Evolutionary conservation across 2,329 filamentous ascomycete genomes (phyloP).

Genomic region (Aspergillus hiratsukae): DNA sequence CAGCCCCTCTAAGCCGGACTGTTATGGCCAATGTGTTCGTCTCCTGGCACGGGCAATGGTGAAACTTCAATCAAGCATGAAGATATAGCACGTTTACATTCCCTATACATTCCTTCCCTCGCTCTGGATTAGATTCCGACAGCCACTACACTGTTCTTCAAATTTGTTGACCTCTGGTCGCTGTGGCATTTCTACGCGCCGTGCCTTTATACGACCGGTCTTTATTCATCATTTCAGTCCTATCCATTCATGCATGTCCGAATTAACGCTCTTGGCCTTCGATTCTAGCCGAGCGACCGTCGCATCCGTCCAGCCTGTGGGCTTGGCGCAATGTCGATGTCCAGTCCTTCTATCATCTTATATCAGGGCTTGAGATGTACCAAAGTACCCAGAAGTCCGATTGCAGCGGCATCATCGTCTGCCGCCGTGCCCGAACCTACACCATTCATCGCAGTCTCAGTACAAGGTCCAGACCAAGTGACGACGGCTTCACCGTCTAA

Average conservation of each 20-base stretch:
- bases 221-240: neutral
- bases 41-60: neutral
- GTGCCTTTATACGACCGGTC: neutral
- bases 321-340: constrained; percentile 25
- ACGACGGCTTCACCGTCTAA: constrained; percentile 2
- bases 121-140: neutral
- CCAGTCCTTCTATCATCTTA: constrained; percentile 19
- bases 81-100: neutral
- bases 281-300: constrained; percentile 1
- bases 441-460: neutral
- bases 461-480: constrained; percentile 1
- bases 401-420: neutral
- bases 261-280: neutral
- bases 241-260: neutral
- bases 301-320: constrained; percentile 10
- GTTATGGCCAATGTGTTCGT: constrained; percentile 10
- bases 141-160: neutral
- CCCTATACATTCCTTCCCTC: neutral
- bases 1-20: constrained; percentile 10
- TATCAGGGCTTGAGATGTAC: constrained; percentile 23
- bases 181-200: neutral
- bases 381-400: constrained; percentile 17
- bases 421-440: constrained; percentile 6
- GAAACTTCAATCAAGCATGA: neutral
- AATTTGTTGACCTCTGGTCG: neutral